These are phyloP conservation scores for Rhypophila decipiens DNA, from an alignment of 495 filamentous ascomycete genomes.

Conservation along the genomic window DNA sequence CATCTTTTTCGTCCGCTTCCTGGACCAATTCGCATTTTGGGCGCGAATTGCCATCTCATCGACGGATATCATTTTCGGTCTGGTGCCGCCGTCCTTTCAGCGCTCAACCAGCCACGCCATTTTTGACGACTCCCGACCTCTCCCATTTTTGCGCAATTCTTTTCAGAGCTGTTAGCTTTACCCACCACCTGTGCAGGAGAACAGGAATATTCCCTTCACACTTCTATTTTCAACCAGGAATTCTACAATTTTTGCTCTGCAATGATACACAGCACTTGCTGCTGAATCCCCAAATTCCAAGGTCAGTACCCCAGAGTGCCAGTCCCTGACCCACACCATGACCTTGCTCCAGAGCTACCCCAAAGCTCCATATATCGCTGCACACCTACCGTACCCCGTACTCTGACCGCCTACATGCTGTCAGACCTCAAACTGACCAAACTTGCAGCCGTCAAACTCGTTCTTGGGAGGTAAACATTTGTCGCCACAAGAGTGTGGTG, in stretches of 20 bases:
- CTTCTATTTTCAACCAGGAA: conserved; percentile 8
- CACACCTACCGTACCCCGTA: neutral
- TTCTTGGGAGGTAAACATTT: neutral
- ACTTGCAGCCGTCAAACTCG: conserved; percentile 7
- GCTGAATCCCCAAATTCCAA: conserved; percentile 7
- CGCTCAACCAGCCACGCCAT: conserved; percentile 23
- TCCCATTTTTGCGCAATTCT: conserved; percentile 15
- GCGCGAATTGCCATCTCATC: no score
- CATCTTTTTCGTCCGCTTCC: no score
- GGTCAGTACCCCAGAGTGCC: conserved; percentile 6
- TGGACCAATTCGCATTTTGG: no score
- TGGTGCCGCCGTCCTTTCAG: conserved; percentile 1
- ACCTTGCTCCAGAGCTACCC: neutral
- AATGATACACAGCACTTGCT: conserved; percentile 9
- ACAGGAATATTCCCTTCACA: conserved; percentile 9
- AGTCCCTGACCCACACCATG: conserved; percentile 3
- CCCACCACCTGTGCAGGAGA: neutral
- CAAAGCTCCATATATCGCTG: neutral
- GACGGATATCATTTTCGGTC: no score
- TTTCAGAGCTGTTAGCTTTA: conserved; percentile 7
- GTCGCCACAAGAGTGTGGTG: conserved; percentile 37
- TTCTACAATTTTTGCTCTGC: conserved; percentile 4
- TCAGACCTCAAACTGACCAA: conserved; percentile 6
- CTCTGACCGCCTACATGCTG: neutral
- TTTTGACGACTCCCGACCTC: conserved; percentile 24